Evolutionary conservation across 1,284 basidiomycete genomes (phyloP).

Genomic region (Marasmius oreades): DNA sequence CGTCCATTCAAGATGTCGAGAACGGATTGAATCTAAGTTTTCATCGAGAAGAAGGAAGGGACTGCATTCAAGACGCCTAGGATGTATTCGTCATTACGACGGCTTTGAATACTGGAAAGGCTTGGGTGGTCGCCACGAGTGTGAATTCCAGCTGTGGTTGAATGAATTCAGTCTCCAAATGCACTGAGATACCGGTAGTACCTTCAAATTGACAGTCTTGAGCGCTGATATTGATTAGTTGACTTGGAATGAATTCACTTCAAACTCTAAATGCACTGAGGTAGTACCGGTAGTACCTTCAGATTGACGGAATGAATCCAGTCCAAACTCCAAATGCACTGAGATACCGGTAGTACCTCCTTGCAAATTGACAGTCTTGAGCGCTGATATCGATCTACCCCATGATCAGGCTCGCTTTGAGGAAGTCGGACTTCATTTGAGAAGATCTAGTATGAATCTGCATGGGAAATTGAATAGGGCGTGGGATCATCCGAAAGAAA

Average conservation of each 20-base stretch:
- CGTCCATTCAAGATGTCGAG: neutral
- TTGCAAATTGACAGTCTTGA: neutral
- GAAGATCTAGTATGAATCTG: neutral
- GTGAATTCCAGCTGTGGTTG: neutral
- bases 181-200: neutral
- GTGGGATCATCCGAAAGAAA: neutral
- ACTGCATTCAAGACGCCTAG: neutral
- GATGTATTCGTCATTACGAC: neutral
- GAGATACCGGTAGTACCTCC: neutral
- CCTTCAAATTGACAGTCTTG: neutral
- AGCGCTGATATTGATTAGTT: neutral
- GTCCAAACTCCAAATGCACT: neutral
- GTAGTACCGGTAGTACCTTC: no score
- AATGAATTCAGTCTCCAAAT: neutral
- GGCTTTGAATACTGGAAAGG: no score
- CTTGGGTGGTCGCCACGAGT: no score
- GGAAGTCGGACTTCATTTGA: neutral
- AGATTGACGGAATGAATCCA: no score
- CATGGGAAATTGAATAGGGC: no score
- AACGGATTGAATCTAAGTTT: neutral
- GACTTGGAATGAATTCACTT: no score
- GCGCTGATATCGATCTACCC: neutral
- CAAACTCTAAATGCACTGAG: no score
- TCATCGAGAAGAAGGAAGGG: neutral
- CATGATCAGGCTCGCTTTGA: neutral